Evolutionary conservation across 2,329 filamentous ascomycete species (phyloP).

Genomic region (Microcyclospora tardicrescens): DNA sequence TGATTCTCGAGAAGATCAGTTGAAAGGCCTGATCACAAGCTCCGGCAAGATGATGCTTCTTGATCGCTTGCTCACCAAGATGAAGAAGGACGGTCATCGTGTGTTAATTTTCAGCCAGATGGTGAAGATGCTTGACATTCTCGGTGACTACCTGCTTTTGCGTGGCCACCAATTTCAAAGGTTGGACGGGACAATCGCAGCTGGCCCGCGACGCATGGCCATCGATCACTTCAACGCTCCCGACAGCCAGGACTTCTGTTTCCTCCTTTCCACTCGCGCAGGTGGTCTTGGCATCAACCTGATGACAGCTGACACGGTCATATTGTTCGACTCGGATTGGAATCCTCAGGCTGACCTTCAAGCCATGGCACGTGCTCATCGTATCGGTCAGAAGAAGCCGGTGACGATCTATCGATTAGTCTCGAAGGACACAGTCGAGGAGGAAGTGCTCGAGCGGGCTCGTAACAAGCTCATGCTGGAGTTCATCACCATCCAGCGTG

Average conservation of each 20-base stretch:
- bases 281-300: conserved; percentile 97
- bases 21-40: conserved; percentile 87
- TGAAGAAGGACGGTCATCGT: conserved; percentile 86
- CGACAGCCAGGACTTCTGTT: conserved; percentile 89
- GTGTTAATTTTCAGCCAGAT: conserved; percentile 99
- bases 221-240: conserved; percentile 99
- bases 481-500: conserved; percentile 92
- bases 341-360: conserved; percentile 97
- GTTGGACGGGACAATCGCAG: conserved; percentile 86
- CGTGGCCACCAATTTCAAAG: conserved; percentile 93
- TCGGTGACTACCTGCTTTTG: conserved; percentile 84
- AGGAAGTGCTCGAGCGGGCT: conserved; percentile 90
- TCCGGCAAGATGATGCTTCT: conserved; percentile 99
- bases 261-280: conserved; percentile 84
- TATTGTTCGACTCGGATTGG: conserved; percentile 98
- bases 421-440: conserved; percentile 95
- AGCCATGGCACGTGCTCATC: conserved; percentile 95
- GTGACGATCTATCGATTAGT: conserved; percentile 95
- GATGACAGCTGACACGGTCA: conserved; percentile 96
- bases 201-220: conserved; percentile 74
- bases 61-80: conserved; percentile 83
- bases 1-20: conserved; percentile 70
- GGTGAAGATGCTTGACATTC: conserved; percentile 96
- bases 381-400: conserved; percentile 90
- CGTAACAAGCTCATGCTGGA: conserved; percentile 96